Base-by-base conservation (phyloP, 1,139 yeast species). In the Lodderomyces orthopsilosis region DNA sequence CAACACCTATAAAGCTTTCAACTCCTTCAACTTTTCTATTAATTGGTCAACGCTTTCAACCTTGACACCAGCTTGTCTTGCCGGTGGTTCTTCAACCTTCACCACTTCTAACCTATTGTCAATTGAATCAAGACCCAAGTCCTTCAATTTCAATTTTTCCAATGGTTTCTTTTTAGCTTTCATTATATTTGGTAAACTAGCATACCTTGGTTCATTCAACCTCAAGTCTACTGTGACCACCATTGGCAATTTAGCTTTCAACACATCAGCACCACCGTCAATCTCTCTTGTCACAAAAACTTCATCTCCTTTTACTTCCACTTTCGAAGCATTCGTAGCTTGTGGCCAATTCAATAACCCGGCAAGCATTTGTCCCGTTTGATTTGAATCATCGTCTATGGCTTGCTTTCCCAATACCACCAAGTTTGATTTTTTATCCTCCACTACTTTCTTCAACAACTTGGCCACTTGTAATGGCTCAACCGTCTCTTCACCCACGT, bases 361-460 rank as follows among this genome's bases (percentile, higher is more conserved):
- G 2, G 97, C 98, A 46, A 93, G 77, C 81, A 93, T 88, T 66
- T 91, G 98, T 21, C 98, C 98, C n/a, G 97, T 91, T 65, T 91
- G 96, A 65, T 88, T 89, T 40, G 88, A 75, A 60, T 93, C 98
- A 56, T 90, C 95, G 64, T 93, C 98, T 56, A 93, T 91, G 33
- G 98, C 91, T 67, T 93, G 98, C 62, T 93, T 93, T 36, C 98
- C 98, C 61, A 93, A 76, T 38, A 93, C 79, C 37, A 93, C 84
- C 59, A 93, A 68, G 66, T 93, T 90, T 33, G 88, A 77, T 18
- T 78, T 69, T 51, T 88, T 79, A 56, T 79, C 74, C 54, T 85
- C 86, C 13, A 85, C 93, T 27, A 89, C 70, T 59, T 85, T 76
- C 54, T 83, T 74, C 57, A 93, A 76, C 51, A 93, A 70, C 67